A percentile compares a stretch with the other conserved stretches of the same genome.
These are phyloP conservation scores for Sarocladiaceae sp. DNA, from an alignment of 2,329 filamentous ascomycete species.

Conservation along the genomic window DNA sequence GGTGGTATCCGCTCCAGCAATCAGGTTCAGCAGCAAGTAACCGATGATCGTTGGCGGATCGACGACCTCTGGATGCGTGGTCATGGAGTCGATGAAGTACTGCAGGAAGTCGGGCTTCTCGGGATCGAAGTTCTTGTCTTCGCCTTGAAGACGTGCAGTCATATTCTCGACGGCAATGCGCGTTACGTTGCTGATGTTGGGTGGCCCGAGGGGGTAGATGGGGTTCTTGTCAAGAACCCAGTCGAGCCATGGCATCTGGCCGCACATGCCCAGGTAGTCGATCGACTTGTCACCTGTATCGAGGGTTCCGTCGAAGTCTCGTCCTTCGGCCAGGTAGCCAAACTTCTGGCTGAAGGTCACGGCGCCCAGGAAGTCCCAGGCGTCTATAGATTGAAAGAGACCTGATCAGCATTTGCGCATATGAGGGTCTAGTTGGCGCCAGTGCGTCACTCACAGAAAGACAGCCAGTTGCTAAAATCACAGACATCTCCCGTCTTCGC, in stretches of 20 bases:
- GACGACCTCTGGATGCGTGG: constrained; percentile 28
- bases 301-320: constrained; percentile 34
- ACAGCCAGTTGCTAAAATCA: constrained; percentile 36
- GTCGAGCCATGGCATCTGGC: constrained; percentile 28
- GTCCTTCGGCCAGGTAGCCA: constrained; percentile 34
- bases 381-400: constrained; percentile 13
- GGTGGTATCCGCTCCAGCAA: constrained; percentile 20
- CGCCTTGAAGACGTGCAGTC: constrained; percentile 20
- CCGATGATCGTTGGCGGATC: constrained; percentile 30
- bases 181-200: constrained; percentile 23
- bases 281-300: constrained; percentile 24
- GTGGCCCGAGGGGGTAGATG: constrained; percentile 27
- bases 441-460: constrained; percentile 28
- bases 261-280: constrained; percentile 26
- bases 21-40: constrained; percentile 29
- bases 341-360: constrained; percentile 37
- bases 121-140: constrained; percentile 21
- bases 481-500: constrained; percentile 22
- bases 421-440: not conserved
- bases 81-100: constrained; percentile 29
- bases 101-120: constrained; percentile 29
- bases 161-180: constrained; percentile 24
- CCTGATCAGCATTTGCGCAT: not conserved
- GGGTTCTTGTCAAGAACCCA: constrained; percentile 34
- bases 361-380: constrained; percentile 38